Conservation (phyloP, 805 yeast genomes). For the Blastobotrys attinorum region DNA sequence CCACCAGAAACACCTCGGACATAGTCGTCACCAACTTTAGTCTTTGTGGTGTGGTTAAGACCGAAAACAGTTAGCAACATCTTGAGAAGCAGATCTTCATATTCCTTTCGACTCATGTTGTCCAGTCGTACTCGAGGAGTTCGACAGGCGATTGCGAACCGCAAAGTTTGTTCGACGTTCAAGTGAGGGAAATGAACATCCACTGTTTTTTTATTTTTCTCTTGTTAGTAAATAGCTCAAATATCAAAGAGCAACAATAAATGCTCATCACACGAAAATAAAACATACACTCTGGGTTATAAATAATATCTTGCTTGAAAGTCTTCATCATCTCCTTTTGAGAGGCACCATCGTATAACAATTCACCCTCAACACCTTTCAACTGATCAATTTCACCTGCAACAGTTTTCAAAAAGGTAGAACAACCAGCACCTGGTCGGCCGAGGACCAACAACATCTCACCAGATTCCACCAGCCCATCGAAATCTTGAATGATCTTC, state of each 20-base stretch:
- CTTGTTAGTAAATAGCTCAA: constrained; percentile 24
- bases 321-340: constrained; percentile 51
- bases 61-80: constrained; percentile 50
- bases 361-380: constrained; percentile 44
- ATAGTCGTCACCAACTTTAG: constrained; percentile 54
- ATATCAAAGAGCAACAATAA: background rate
- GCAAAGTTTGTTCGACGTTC: constrained; percentile 65
- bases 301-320: constrained; percentile 43
- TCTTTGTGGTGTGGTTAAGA: constrained; percentile 48
- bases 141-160: constrained; percentile 61
- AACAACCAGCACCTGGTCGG: constrained; percentile 77
- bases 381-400: constrained; percentile 48
- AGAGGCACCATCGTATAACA: constrained; percentile 54
- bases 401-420: constrained; percentile 57
- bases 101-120: constrained; percentile 40
- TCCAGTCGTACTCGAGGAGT: constrained; percentile 52
- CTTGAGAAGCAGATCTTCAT: constrained; percentile 41
- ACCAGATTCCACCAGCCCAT: constrained; percentile 44
- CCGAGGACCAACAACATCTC: constrained; percentile 65
- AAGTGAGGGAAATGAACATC: constrained; percentile 73
- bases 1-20: constrained; percentile 79
- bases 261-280: background rate
- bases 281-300: constrained; percentile 31
- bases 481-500: constrained; percentile 21
- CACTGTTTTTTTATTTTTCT: constrained; percentile 38